Evolutionary conservation across 1,284 basidiomycete genomes (phyloP), one percentile per base, ranked within the genome.

Genomic region (Erythrobasidium hasegawianum): DNA sequence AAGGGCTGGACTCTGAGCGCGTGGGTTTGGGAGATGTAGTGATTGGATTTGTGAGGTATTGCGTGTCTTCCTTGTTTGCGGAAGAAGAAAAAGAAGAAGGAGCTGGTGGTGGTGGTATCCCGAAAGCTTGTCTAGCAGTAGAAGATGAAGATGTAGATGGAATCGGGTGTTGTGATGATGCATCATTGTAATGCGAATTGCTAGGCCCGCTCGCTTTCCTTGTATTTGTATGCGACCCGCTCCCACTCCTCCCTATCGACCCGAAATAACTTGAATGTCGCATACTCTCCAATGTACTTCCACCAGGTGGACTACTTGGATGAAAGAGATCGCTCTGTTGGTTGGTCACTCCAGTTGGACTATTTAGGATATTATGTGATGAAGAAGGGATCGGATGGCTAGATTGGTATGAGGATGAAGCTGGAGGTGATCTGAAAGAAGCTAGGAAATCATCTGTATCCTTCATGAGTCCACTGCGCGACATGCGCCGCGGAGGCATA

Each of bases 401-500:
- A 24, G n/a, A 5, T 57, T 24, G 29, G 16, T 4, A 38, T 39
- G 55, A 13, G 16, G 55, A 47, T n/a, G 43, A n/a, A 16, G 4
- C 5, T 18, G 43, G 43, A 47, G 16, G 43, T n/a, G 4, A 8
- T 18, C 43, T 5, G 43, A 47, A 24, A 16, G 43, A 47, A 4
- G 20, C 50, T 16, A 29, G 20, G 18, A 20, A 24, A 20, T 57
- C n/a, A 27, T 41, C 18, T 24, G 20, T 33, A 50, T 64, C 61
- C 40, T 57, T 52, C 61, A 64, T 64, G 4, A 64, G 54, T 33
- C 61, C 61, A 24, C 61, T 64, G 29, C 41, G 41, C 18, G 50
- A 54, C 61, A 64, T 64, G n/a, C 61, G 39, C 20, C 61, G 33
- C 16, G 61, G 61, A 57, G 61, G 61, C 2, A 54, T 56, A 29